These are phyloP conservation scores for Neofusicoccum parvum DNA, from an alignment of 2,329 filamentous ascomycete genomes.

Conservation along the genomic window DNA sequence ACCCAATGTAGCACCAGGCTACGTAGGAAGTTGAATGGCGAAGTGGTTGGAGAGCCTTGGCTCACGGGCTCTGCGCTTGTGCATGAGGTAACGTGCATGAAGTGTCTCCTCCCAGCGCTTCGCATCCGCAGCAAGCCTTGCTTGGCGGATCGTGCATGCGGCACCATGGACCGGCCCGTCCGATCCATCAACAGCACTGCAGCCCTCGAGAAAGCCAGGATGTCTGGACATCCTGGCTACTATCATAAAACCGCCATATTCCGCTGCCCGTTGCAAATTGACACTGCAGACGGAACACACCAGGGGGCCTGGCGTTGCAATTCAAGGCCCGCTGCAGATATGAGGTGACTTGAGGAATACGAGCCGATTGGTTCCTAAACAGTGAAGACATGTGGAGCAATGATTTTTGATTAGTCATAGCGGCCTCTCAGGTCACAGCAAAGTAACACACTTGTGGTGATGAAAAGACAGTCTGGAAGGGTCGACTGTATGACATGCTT, in stretches of 20 bases:
- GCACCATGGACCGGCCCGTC: conserved; percentile 4
- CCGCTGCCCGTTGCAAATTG: not conserved
- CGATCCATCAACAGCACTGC: not conserved
- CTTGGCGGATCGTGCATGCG: not conserved
- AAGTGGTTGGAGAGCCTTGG: not conserved
- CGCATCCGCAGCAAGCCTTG: not conserved
- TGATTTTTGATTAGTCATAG: no score
- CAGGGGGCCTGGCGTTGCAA: not conserved
- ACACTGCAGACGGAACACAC: not conserved
- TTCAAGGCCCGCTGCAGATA: not conserved
- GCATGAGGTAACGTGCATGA: not conserved
- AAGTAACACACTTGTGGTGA: no score
- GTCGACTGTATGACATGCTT: no score
- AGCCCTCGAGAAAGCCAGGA: not conserved
- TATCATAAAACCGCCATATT: not conserved
- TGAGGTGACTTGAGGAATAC: not conserved
- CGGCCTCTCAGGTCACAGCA: no score
- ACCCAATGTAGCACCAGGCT: not conserved
- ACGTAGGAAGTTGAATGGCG: not conserved
- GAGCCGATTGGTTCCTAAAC: not conserved
- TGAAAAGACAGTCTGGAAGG: no score
- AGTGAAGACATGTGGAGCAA: not conserved
- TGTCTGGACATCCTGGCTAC: no score
- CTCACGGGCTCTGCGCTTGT: not conserved
- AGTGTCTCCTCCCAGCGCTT: not conserved